These are phyloP conservation scores for Kandelia obovata DNA, from an alignment of 345 rosid genomes.

Conservation along the genomic window DNA sequence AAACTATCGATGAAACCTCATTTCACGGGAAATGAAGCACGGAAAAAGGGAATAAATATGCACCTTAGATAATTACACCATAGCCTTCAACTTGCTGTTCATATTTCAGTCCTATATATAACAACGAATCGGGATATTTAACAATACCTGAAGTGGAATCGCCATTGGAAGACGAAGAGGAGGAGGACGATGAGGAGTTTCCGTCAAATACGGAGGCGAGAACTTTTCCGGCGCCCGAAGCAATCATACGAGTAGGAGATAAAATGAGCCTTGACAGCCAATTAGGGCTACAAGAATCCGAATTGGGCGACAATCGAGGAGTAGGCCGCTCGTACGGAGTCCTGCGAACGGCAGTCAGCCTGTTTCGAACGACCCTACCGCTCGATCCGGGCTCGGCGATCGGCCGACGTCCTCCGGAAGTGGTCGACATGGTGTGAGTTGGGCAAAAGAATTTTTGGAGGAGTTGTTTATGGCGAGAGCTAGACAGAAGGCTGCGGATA, in stretches of 20 bases:
- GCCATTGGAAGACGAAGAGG: conserved; percentile 34
- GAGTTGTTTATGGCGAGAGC: too few relatives aligned
- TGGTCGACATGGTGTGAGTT: conserved; percentile 15
- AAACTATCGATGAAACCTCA: background rate
- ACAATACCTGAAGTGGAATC: conserved; percentile 46
- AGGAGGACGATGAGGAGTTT: conserved; percentile 52
- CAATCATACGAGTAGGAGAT: conserved; percentile 73
- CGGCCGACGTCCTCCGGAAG: conserved; percentile 15
- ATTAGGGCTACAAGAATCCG: conserved; percentile 56
- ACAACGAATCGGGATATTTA: background rate
- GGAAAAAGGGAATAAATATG: background rate
- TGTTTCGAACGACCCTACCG: conserved; percentile 60
- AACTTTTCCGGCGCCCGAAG: conserved; percentile 69
- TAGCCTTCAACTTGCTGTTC: background rate
- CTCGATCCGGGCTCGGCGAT: conserved; percentile 43
- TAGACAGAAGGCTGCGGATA: too few relatives aligned
- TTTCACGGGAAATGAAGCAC: background rate
- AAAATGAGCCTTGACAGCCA: conserved; percentile 76
- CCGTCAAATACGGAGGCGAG: conserved; percentile 61
- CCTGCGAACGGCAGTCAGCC: conserved; percentile 36
- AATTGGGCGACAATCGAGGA: conserved; percentile 14
- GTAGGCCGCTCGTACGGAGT: conserved; percentile 74
- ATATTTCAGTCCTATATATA: background rate
- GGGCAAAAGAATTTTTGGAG: too few relatives aligned
- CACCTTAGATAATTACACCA: background rate